phyloP scores from a whole-genome alignment of 805 yeast genomes.

The Wickerhamomyces alni region DNA sequence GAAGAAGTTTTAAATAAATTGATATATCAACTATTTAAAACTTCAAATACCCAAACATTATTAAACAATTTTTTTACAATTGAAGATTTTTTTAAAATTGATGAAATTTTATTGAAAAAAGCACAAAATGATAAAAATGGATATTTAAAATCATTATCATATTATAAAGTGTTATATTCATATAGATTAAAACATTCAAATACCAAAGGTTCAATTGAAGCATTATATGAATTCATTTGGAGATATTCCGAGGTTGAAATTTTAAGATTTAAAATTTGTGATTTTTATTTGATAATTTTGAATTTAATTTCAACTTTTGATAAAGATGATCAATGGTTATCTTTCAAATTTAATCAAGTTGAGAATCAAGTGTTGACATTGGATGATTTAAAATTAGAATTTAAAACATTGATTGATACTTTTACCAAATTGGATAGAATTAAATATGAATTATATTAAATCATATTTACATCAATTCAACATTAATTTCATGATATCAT shows the following conservation, averaged over 20 bases:
- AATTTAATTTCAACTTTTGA: constrained; percentile 32
- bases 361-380: constrained; percentile 18
- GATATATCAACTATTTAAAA: constrained; percentile 32
- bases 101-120: constrained; percentile 30
- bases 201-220: constrained; percentile 41
- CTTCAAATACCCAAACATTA: constrained; percentile 33
- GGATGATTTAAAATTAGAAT: constrained; percentile 13
- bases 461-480: too few species aligned
- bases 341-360: constrained; percentile 19
- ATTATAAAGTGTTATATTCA: constrained; percentile 45
- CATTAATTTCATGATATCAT: too few species aligned
- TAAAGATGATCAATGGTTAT: constrained; percentile 36
- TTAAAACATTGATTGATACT: not conserved
- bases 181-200: constrained; percentile 46
- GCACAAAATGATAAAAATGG: constrained; percentile 24
- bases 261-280: constrained; percentile 19
- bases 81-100: constrained; percentile 36
- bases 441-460: not conserved
- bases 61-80: constrained; percentile 38
- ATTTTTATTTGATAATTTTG: constrained; percentile 33
- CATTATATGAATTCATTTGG: constrained; percentile 35
- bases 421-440: not conserved
- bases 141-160: constrained; percentile 29
- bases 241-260: constrained; percentile 10
- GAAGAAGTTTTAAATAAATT: constrained; percentile 27